phyloP scores from a whole-genome alignment of 352 stramenopile species.

The Globisporangium cylindrosporum region DNA sequence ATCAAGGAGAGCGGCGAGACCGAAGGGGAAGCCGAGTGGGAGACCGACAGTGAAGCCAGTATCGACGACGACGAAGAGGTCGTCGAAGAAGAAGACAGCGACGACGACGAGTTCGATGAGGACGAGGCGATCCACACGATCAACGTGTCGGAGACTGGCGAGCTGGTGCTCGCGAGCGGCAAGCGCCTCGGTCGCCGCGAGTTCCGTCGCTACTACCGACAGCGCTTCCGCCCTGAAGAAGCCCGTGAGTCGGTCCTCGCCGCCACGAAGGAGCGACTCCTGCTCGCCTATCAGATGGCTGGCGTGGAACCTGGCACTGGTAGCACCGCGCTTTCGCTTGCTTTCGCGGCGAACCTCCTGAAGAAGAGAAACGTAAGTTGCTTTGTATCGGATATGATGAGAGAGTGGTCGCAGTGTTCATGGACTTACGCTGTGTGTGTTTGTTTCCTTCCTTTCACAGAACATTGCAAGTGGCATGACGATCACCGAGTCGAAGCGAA shows the following conservation, averaged over 20 bases:
- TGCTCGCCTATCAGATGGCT: slow-evolving; percentile 72
- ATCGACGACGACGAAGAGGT: slow-evolving; percentile 75
- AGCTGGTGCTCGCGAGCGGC: slow-evolving; percentile 85
- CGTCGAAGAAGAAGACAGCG: slow-evolving; percentile 42
- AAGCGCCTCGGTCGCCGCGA: slow-evolving; percentile 85
- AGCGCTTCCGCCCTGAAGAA: slow-evolving; percentile 83
- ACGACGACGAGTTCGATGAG: slow-evolving; percentile 52
- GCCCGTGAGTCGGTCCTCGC: slow-evolving; percentile 70
- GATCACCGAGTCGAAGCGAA: slow-evolving; percentile 58
- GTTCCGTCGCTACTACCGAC: slow-evolving; percentile 89
- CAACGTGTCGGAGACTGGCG: slow-evolving; percentile 84
- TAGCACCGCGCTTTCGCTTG: slow-evolving; percentile 69
- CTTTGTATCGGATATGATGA: not conserved
- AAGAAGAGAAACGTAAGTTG: slow-evolving; percentile 65
- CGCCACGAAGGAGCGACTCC: slow-evolving; percentile 71
- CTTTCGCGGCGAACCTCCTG: slow-evolving; percentile 80
- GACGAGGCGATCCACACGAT: slow-evolving; percentile 51
- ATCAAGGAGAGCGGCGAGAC: slow-evolving; percentile 21
- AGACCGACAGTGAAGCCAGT: slow-evolving; percentile 79
- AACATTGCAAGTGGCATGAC: slow-evolving; percentile 79
- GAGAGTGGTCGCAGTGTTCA: not conserved
- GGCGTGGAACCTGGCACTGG: slow-evolving; percentile 55
- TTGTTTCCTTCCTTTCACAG: slow-evolving; percentile 20
- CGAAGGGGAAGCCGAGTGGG: slow-evolving; percentile 58
- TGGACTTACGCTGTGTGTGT: not conserved